phyloP scores from a whole-genome alignment of 176 grass and related monocot species.

The Bothriochloa decipiens region DNA sequence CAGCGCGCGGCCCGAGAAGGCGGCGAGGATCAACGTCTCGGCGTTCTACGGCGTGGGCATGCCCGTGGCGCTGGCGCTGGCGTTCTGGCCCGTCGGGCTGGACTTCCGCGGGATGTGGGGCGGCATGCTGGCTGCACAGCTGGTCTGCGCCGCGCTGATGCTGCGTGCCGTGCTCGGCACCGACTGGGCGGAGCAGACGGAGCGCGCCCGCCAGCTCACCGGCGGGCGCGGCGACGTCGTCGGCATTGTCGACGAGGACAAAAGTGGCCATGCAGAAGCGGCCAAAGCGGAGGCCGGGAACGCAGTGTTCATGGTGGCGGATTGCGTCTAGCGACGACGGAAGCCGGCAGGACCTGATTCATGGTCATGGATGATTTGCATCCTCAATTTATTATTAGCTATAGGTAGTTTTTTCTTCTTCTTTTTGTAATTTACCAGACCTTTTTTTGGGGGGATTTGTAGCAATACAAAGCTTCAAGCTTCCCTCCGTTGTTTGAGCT shows the following conservation, averaged over 20 bases:
- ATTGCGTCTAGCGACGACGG: conserved; percentile 46
- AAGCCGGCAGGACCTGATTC: not conserved
- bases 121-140: conserved; percentile 87
- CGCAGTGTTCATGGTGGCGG: conserved; percentile 41
- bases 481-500: conserved; percentile 30
- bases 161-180: conserved; percentile 61
- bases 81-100: conserved; percentile 55
- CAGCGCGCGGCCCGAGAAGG: conserved; percentile 66
- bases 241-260: conserved; percentile 33
- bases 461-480: conserved; percentile 34
- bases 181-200: conserved; percentile 70
- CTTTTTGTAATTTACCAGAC: conserved; percentile 7
- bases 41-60: conserved; percentile 87
- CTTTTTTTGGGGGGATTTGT: conserved; percentile 45
- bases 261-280: conserved; percentile 49
- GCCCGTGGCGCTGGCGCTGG: conserved; percentile 70
- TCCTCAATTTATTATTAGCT: conserved; percentile 50
- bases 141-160: conserved; percentile 75
- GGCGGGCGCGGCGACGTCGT: conserved; percentile 30
- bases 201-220: conserved; percentile 73
- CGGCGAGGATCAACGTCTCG: conserved; percentile 73
- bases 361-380: conserved; percentile 52
- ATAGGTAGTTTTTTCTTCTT: conserved; percentile 40
- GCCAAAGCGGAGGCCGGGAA: conserved; percentile 39
- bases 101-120: conserved; percentile 85